Conservation (phyloP, 805 yeast genomes). For the Suhomyces vadensis region DNA sequence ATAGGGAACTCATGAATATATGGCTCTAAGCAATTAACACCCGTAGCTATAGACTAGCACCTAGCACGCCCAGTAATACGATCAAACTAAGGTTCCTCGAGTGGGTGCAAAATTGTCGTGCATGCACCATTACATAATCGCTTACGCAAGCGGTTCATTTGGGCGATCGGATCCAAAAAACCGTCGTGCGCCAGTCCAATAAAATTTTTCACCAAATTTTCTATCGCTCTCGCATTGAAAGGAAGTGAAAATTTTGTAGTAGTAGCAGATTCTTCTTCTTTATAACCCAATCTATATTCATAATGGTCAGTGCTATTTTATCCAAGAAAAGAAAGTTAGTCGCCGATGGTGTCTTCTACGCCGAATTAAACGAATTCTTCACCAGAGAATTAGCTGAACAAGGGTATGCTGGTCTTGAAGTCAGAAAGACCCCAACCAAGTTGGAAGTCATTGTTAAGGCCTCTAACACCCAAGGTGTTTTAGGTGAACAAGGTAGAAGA, state of each 20-base stretch:
- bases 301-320: constrained; percentile 49
- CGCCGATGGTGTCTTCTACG: constrained; percentile 99
- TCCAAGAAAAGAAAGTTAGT: constrained; percentile 99
- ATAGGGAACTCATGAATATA: too few relatives aligned
- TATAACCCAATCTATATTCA: constrained; percentile 9
- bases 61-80: background rate
- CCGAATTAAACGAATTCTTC: constrained; percentile 99
- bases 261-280: background rate
- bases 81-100: background rate
- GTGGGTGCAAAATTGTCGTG: constrained; percentile 4
- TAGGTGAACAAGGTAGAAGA: constrained; percentile 99
- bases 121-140: constrained; percentile 1
- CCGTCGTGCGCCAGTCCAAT: constrained; percentile 4
- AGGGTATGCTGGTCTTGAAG: constrained; percentile 99
- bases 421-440: constrained; percentile 96
- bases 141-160: background rate
- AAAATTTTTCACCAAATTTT: constrained; percentile 6
- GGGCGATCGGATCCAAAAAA: background rate
- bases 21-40: too few relatives aligned
- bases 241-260: background rate
- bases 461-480: constrained; percentile 96
- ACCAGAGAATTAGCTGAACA: constrained; percentile 99
- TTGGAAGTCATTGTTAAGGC: constrained; percentile 99
- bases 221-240: background rate
- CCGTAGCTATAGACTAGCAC: too few relatives aligned